These are phyloP conservation scores for Podaxis sp. DNA, from an alignment of 768 basidiomycete species.

Conservation along the genomic window DNA sequence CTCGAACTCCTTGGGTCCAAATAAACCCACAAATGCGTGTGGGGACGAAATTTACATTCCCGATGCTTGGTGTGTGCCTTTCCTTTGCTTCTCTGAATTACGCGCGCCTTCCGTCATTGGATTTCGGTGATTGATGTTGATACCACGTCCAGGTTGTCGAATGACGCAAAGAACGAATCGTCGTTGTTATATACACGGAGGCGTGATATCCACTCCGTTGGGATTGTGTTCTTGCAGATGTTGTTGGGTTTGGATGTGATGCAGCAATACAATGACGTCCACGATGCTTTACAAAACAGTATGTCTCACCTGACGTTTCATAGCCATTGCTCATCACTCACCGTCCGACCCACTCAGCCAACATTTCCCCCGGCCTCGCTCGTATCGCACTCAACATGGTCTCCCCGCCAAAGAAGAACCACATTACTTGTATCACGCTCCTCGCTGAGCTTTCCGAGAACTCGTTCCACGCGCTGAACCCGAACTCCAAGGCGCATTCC, in stretches of 20 bases:
- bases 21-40: slow-evolving; percentile 18
- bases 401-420: slow-evolving; percentile 49
- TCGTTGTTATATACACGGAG: slow-evolving; percentile 68
- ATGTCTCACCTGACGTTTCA: slow-evolving; percentile 17
- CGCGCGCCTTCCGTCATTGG: neutral
- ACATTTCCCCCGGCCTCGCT: slow-evolving; percentile 48
- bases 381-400: slow-evolving; percentile 58
- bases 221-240: slow-evolving; percentile 82
- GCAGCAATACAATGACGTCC: slow-evolving; percentile 47
- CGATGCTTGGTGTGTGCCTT: slow-evolving; percentile 37
- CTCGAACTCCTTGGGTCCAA: slow-evolving; percentile 71
- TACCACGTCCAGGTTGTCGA: slow-evolving; percentile 51
- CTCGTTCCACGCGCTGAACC: neutral
- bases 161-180: slow-evolving; percentile 75
- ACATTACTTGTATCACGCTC: slow-evolving; percentile 51
- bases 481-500: neutral
- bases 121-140: neutral
- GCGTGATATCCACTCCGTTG: slow-evolving; percentile 80
- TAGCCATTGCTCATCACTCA: neutral
- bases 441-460: slow-evolving; percentile 51
- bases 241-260: slow-evolving; percentile 71
- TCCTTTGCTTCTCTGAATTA: neutral
- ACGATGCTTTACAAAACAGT: slow-evolving; percentile 57
- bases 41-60: slow-evolving; percentile 34
- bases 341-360: slow-evolving; percentile 30